Evolutionary conservation across 805 yeast genomes (phyloP).

Genomic region (Yarrowia alimentaria): DNA sequence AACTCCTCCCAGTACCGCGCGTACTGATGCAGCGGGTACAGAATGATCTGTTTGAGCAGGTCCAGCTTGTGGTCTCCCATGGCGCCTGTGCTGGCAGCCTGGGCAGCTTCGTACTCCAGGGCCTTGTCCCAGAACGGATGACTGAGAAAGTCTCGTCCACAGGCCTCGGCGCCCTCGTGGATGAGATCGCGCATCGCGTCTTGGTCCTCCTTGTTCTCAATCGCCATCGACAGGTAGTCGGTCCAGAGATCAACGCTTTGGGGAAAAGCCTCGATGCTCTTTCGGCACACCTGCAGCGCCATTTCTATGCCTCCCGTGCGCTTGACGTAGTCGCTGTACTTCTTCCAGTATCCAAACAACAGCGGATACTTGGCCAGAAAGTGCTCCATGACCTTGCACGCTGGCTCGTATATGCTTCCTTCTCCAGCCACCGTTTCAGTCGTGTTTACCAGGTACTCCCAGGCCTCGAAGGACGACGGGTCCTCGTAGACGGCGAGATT

Average conservation of each 20-base stretch:
- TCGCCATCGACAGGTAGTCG: slow-evolving; percentile 32
- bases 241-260: slow-evolving; percentile 39
- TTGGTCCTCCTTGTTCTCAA: slow-evolving; percentile 18
- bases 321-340: slow-evolving; percentile 39
- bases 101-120: slow-evolving; percentile 55
- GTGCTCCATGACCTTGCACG: slow-evolving; percentile 29
- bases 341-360: slow-evolving; percentile 46
- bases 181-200: slow-evolving; percentile 40
- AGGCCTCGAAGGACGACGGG: slow-evolving; percentile 15
- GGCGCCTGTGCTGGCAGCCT: slow-evolving; percentile 45
- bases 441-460: slow-evolving; percentile 7
- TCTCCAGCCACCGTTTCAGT: slow-evolving; percentile 1
- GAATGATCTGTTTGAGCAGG: slow-evolving; percentile 40
- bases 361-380: slow-evolving; percentile 42
- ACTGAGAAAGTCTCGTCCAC: slow-evolving; percentile 73
- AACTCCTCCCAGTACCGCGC: slow-evolving; percentile 64
- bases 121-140: slow-evolving; percentile 82
- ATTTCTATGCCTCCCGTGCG: slow-evolving; percentile 32
- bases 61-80: slow-evolving; percentile 31
- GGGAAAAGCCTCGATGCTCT: slow-evolving; percentile 41
- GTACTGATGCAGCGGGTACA: slow-evolving; percentile 80
- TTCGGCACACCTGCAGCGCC: slow-evolving; percentile 29
- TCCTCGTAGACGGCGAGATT: slow-evolving; percentile 18
- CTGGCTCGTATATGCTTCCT: slow-evolving; percentile 1
- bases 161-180: slow-evolving; percentile 47